These are phyloP conservation scores for Volvox carteri DNA, from an alignment of 163 green algal genomes.

Conservation along the genomic window DNA sequence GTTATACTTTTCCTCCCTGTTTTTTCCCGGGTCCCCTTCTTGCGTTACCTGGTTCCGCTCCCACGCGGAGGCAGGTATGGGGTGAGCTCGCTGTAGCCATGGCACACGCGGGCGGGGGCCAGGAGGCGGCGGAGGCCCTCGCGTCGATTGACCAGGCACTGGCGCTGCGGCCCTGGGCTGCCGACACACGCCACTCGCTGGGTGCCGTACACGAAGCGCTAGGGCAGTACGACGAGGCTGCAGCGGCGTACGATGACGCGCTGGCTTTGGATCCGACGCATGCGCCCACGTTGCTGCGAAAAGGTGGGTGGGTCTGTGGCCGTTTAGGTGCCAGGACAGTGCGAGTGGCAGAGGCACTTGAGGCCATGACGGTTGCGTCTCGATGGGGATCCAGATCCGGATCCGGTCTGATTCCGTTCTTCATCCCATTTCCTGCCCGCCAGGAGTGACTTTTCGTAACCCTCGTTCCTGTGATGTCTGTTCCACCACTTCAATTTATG, in stretches of 20 bases:
- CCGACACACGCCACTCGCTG: slow-evolving; percentile 5
- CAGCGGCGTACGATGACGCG: slow-evolving; percentile 40
- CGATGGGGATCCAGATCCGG: no score
- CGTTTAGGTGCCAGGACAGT: not conserved
- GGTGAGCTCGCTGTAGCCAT: slow-evolving; percentile 34
- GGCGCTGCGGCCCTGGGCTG: slow-evolving; percentile 45
- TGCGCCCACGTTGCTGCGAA: slow-evolving; percentile 29
- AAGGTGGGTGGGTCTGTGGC: slow-evolving; percentile 23
- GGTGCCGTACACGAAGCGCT: slow-evolving; percentile 47
- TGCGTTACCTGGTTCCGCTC: no score
- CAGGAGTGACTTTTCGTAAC: no score
- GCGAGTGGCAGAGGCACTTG: not conserved
- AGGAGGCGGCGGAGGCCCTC: slow-evolving; percentile 22
- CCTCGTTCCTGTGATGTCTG: no score
- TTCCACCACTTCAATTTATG: no score
- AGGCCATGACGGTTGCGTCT: no score
- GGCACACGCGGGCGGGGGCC: not conserved
- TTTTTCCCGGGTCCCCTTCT: no score
- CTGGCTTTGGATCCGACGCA: slow-evolving; percentile 57
- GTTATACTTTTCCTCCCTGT: no score
- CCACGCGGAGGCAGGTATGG: slow-evolving; percentile 50
- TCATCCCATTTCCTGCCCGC: no score
- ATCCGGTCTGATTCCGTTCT: no score
- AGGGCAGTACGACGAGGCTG: slow-evolving; percentile 21
- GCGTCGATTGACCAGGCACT: slow-evolving; percentile 41